Conservation (phyloP, 306 rosid species). For the Casuarina equisetifolia region DNA sequence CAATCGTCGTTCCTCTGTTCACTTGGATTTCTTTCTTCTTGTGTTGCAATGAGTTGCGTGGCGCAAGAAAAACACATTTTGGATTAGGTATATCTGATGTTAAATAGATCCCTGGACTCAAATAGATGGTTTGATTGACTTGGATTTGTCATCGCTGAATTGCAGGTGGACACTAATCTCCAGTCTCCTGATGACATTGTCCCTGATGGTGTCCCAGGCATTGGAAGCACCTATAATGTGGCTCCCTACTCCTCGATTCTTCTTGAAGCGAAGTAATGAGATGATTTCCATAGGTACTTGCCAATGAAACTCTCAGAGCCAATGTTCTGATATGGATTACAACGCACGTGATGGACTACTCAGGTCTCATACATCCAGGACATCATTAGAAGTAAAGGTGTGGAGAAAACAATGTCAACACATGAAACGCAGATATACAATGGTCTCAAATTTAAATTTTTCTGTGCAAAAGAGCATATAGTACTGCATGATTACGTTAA, state of each 20-base stretch:
- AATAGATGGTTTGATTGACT: background rate
- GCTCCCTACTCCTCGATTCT: slow-evolving; percentile 89
- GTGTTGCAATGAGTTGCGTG: background rate
- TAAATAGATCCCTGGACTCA: background rate
- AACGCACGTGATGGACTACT: background rate
- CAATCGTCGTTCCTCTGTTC: background rate
- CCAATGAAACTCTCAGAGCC: slow-evolving; percentile 12
- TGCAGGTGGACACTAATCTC: slow-evolving; percentile 82
- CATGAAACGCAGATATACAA: background rate
- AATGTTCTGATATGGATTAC: slow-evolving; percentile 14
- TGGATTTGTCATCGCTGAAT: background rate
- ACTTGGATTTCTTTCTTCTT: background rate
- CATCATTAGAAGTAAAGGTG: slow-evolving; percentile 10
- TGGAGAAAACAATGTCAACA: slow-evolving; percentile 13
- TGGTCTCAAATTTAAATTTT: background rate
- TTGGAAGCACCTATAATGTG: slow-evolving; percentile 49
- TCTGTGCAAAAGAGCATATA: background rate
- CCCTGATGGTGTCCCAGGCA: slow-evolving; percentile 55
- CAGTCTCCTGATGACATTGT: slow-evolving; percentile 74
- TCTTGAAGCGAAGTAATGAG: slow-evolving; percentile 69
- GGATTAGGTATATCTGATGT: background rate
- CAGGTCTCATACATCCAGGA: slow-evolving; percentile 19
- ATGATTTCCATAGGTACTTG: slow-evolving; percentile 23
- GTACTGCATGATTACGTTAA: background rate
- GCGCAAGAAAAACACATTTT: background rate